Percentiles rank a stretch among this genome's conserved stretches.
phyloP scores from a whole-genome alignment of 768 basidiomycete genomes.

The Hericium coralloides region DNA sequence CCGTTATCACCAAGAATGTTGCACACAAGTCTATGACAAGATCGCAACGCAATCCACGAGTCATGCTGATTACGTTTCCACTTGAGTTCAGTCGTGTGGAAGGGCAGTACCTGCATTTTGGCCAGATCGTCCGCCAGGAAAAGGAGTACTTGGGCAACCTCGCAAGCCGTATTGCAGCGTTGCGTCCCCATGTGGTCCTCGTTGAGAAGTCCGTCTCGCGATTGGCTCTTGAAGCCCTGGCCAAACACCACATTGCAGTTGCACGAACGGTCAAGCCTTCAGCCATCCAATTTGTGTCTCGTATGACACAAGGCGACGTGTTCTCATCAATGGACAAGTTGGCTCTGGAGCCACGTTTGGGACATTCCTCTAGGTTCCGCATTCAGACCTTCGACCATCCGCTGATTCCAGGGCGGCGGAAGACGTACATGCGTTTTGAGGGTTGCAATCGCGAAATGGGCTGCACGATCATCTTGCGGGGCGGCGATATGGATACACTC shows the following conservation, averaged over 20 bases:
- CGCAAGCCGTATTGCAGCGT: constrained; percentile 80
- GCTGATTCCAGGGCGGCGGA: constrained; percentile 87
- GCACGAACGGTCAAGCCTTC: constrained; percentile 84
- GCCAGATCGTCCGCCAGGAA: constrained; percentile 85
- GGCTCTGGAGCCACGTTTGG: constrained; percentile 80
- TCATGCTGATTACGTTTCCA: constrained; percentile 96
- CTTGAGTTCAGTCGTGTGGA: constrained; percentile 89
- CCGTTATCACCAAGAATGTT: constrained; percentile 96
- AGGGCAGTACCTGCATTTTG: constrained; percentile 89
- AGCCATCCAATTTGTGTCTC: constrained; percentile 79
- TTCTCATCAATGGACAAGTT: constrained; percentile 94
- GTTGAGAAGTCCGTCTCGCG: constrained; percentile 89
- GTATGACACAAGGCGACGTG: constrained; percentile 92
- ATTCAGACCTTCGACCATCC: constrained; percentile 93
- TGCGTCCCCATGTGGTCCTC: constrained; percentile 87
- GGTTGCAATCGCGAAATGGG: constrained; percentile 90
- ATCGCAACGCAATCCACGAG: constrained; percentile 72
- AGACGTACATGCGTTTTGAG: constrained; percentile 98
- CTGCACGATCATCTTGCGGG: constrained; percentile 88
- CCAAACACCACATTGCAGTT: constrained; percentile 80
- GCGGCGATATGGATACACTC: constrained; percentile 74
- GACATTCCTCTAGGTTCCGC: constrained; percentile 77
- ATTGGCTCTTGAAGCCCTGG: constrained; percentile 79
- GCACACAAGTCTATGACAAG: constrained; percentile 94
- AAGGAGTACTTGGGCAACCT: constrained; percentile 87